Evolutionary conservation across 257 asterid species (phyloP).

Genomic region (Solanum habrochaites): DNA sequence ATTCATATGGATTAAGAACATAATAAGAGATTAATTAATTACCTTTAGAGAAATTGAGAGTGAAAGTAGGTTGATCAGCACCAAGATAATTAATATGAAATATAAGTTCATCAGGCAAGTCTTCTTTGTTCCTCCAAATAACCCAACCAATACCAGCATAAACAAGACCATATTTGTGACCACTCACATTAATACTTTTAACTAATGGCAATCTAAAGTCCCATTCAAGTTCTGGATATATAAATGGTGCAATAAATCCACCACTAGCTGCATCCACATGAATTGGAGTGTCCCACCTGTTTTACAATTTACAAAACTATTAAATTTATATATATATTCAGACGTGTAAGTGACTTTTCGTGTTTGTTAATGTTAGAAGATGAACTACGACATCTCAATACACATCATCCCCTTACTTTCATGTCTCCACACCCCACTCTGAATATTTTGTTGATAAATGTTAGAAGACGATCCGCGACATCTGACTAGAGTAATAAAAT

Average conservation of each 20-base stretch:
- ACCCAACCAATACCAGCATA: constrained; percentile 95
- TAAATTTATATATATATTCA: background rate
- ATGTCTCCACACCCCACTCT: too few relatives aligned
- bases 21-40: background rate
- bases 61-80: constrained; percentile 94
- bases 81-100: constrained; percentile 92
- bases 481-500: background rate
- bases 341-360: background rate
- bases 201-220: constrained; percentile 79
- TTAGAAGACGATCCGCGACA: background rate
- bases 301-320: background rate
- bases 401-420: background rate
- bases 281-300: constrained; percentile 84
- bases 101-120: constrained; percentile 77
- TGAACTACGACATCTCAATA: background rate
- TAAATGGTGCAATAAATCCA: constrained; percentile 86
- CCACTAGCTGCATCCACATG: constrained; percentile 98
- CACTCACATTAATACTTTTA: constrained; percentile 86
- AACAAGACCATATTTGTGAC: constrained; percentile 92
- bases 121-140: constrained; percentile 73
- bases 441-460: background rate
- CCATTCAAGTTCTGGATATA: constrained; percentile 87
- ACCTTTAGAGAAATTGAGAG: constrained; percentile 94
- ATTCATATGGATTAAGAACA: background rate
- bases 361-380: background rate